Percentiles rank a stretch among this genome's conserved stretches.
Evolutionary conservation across 2,329 filamentous ascomycete species (phyloP).

Genomic region (Elsinoe batatas): DNA sequence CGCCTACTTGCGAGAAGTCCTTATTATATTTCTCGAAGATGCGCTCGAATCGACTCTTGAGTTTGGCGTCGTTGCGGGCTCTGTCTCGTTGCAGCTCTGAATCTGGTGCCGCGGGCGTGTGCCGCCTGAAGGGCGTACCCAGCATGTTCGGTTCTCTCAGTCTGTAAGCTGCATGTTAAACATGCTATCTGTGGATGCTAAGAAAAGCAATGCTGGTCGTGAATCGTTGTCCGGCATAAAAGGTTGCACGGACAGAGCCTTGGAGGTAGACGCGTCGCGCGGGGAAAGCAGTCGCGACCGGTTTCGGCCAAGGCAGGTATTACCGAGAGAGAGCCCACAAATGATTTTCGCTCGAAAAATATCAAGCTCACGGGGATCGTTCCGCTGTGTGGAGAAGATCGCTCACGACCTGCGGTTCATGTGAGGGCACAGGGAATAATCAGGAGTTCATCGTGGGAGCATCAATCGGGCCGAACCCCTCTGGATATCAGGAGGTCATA

Average conservation of each 20-base stretch:
- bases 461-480: conserved; percentile 5
- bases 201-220: neutral
- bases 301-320: neutral
- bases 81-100: conserved; percentile 42
- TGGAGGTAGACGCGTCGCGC: neutral
- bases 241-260: neutral
- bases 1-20: conserved; percentile 73
- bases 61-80: conserved; percentile 52
- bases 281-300: neutral
- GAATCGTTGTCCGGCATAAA: neutral
- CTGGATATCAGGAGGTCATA: neutral
- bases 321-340: neutral
- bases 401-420: neutral
- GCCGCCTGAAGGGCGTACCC: conserved; percentile 6
- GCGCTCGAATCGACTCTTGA: conserved; percentile 75
- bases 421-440: neutral
- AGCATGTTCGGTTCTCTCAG: neutral
- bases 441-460: neutral
- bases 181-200: neutral
- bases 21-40: conserved; percentile 83
- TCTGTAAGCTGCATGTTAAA: neutral
- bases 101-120: neutral
- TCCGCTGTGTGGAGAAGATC: neutral
- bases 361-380: neutral
- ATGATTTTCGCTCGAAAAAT: neutral